Base-by-base conservation (phyloP, 352 stramenopile species). In the Pythium coloratum region DNA sequence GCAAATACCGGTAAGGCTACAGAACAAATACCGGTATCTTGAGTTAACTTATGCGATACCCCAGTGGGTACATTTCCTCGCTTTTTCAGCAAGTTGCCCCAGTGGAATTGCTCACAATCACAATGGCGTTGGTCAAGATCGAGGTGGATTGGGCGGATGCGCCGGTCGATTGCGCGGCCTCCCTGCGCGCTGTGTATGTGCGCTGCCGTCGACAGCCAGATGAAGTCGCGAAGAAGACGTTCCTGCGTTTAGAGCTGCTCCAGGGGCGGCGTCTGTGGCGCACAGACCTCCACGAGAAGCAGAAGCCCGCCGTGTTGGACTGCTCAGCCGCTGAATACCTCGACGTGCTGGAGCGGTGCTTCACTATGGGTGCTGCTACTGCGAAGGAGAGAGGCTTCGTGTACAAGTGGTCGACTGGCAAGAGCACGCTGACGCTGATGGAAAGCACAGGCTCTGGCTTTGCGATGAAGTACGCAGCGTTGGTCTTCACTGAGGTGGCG, bases 401-500 rank as follows among this genome's bases (percentile, higher is more conserved):
- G 57, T 78, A 81, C 44, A 77, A 76, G 32, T 89, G 81, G 81
- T 75, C 73, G 50, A 74, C 59, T 24, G 34, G 62, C 24, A 69
- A 64, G 40, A 42, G 28, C 0, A 64, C 59, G 62, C 64, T 89
- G 69, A 89, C 81, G 66, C 62, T 89, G 30, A 79, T 87, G 75
- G 81, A 88, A 57, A 59, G 51, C 10, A 60, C 75, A n/a, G 18
- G 26, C 2, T 59, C 60, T 16, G 62, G 64, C 2, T 74, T 89
- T 32, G 68, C 81, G 49, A 83, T 89, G 78, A 89, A 86, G 53
- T 89, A 86, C 58, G 70, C 76, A 42, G 60, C 51, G 12, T 44
- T 89, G 12, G 40, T 62, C 13, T 84, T 86, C 49, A 16, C 24
- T 34, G 30, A 24, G 8, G 46, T 64, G 40, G 30, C 36, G 1